Conservation (phyloP, 345 rosid species). For the Aegle marmelos region DNA sequence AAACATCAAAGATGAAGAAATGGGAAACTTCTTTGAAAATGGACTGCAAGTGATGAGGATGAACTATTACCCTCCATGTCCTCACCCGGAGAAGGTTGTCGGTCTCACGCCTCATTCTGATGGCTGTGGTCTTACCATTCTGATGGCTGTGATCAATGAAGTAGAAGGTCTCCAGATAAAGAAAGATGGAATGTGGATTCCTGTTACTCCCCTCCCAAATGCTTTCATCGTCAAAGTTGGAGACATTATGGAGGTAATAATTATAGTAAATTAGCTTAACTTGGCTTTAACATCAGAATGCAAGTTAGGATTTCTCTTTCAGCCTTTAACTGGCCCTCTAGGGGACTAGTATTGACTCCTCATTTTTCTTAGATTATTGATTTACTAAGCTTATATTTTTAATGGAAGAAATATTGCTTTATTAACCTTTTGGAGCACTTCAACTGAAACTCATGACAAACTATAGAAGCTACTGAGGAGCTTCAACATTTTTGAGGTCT, state of each 20-base stretch:
- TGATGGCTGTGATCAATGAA: slow-evolving; percentile 34
- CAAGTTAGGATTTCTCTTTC: too few relatives aligned
- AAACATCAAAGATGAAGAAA: slow-evolving; percentile 16
- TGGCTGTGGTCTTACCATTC: slow-evolving; percentile 18
- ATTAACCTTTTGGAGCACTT: too few relatives aligned
- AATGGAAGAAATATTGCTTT: too few relatives aligned
- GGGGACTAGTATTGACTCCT: too few relatives aligned
- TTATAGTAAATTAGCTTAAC: background rate
- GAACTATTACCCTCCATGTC: slow-evolving; percentile 40
- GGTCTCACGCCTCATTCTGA: slow-evolving; percentile 38
- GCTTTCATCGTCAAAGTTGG: slow-evolving; percentile 39
- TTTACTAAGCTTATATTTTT: too few relatives aligned
- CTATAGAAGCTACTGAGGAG: too few relatives aligned
- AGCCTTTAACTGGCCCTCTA: too few relatives aligned
- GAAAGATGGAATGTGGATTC: slow-evolving; percentile 31
- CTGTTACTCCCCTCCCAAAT: slow-evolving; percentile 29
- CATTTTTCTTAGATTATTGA: too few relatives aligned
- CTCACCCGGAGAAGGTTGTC: slow-evolving; percentile 30
- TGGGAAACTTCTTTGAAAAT: slow-evolving; percentile 15
- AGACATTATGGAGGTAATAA: slow-evolving; percentile 28
- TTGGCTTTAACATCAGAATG: background rate
- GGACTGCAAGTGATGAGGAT: slow-evolving; percentile 21
- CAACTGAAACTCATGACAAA: too few relatives aligned
- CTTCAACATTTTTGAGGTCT: too few relatives aligned
- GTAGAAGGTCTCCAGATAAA: slow-evolving; percentile 32